Evolutionary conservation across 495 filamentous ascomycete species (phyloP), one percentile per base, ranked within the genome.

Genomic region (Neurospora terricola): DNA sequence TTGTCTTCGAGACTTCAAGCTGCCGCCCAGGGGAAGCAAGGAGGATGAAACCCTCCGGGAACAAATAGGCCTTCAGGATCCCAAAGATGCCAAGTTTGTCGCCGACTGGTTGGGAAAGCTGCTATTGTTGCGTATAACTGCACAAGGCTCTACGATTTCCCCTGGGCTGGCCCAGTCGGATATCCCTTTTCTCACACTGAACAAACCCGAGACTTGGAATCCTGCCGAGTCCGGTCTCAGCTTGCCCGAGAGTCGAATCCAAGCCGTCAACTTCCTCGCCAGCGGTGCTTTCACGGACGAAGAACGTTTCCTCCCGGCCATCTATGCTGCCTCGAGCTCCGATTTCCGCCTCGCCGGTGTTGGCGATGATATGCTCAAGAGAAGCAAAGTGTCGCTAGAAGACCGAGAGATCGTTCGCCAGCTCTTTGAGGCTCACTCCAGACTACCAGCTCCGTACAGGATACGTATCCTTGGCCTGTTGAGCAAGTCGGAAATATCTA

Each of bases 301-400:
- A 3, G 92, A 97, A 76, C 86, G 91, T 21, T 93, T 96, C 76
- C 80, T 97, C n/a, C 91, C 94, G 7, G 90, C 92, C 21, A 81
- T 99, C 18, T 91, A 92, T 76, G 93, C 94, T 7, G 90, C 93
- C 69, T 88, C 92, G 0, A 94, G 96, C 81, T 75, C 90, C 1
- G 95, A 97, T 75, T 94, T 91, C 11, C 88, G 91, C 16, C 89
- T 98, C 62, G 90, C 92, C 11, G 90, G 91, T 14, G 82, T 92
- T 59, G 95, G 92, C 1, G 93, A 98, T 69, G 94, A 96, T 77
- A 86, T 94, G 40, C 78, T 97, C 38, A 98, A 97, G 80, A 85
- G 94, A 72, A 90, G 88, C 4, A 84, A 86, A 11, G 83, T 91
- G 34, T 88, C 91, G 11, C 83, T 98, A 14, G 95, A 98, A 81